Evolutionary conservation across 2,329 filamentous ascomycete genomes (phyloP).

Genomic region (Colletotrichum navitas): DNA sequence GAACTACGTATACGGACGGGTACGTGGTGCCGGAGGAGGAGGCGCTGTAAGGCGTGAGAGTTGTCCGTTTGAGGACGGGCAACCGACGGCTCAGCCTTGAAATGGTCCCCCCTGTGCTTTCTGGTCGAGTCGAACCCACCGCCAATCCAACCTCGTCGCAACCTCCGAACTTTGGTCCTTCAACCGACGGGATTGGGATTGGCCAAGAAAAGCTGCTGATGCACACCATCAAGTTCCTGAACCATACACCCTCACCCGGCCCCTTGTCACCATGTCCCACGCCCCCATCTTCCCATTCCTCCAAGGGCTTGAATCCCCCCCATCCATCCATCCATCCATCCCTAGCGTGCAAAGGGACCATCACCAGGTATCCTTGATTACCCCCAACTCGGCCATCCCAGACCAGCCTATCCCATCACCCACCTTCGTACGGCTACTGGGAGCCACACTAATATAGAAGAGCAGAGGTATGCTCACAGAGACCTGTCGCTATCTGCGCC

Average conservation of each 20-base stretch:
- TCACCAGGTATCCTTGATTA: slow-evolving; percentile 35
- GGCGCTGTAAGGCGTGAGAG: not conserved
- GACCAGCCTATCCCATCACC: slow-evolving; percentile 32
- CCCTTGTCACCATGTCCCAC: slow-evolving; percentile 25
- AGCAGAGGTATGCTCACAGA: slow-evolving; percentile 37
- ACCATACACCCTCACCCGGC: slow-evolving; percentile 26
- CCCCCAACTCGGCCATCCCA: slow-evolving; percentile 38
- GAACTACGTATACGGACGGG: not conserved
- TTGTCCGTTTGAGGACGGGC: slow-evolving; percentile 5
- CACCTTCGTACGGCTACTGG: slow-evolving; percentile 2
- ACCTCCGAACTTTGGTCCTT: slow-evolving; percentile 19
- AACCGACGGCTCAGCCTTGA: slow-evolving; percentile 8
- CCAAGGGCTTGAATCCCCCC: slow-evolving; percentile 31
- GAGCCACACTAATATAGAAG: slow-evolving; percentile 18
- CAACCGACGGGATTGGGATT: slow-evolving; percentile 36
- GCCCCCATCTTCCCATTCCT: slow-evolving; percentile 23
- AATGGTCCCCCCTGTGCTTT: not conserved
- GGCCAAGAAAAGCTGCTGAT: slow-evolving; percentile 38
- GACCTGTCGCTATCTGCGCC: slow-evolving; percentile 35
- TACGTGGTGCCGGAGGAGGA: not conserved
- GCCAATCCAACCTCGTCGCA: slow-evolving; percentile 23
- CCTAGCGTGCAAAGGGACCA: slow-evolving; percentile 33
- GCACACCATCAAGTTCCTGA: slow-evolving; percentile 35
- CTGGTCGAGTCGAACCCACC: slow-evolving; percentile 14
- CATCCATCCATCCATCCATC: slow-evolving; percentile 22